Percentiles rank a stretch among this genome's conserved stretches.
Conservation (phyloP, 177 flowering plant species). For the Tripterygium wilfordii region DNA sequence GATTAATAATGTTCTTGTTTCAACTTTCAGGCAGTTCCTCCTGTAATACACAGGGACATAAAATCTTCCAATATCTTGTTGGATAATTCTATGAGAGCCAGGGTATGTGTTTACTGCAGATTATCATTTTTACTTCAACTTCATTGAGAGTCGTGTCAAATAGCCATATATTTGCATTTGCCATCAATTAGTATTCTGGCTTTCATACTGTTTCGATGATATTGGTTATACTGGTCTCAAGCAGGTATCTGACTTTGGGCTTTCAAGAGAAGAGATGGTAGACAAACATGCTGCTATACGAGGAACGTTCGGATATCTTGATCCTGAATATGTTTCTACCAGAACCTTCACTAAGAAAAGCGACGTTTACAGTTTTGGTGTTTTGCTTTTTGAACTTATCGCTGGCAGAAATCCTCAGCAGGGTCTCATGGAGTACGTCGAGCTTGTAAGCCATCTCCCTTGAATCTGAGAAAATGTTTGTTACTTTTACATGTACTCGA, state of each 20-base stretch:
- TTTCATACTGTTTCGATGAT: too few relatives aligned
- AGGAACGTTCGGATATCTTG: slow-evolving; percentile 97
- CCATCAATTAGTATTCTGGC: too few relatives aligned
- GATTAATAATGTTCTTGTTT: not conserved
- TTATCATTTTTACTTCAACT: not conserved
- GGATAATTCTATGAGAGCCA: slow-evolving; percentile 89
- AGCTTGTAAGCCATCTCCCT: slow-evolving; percentile 60
- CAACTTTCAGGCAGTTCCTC: slow-evolving; percentile 95
- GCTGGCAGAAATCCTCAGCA: slow-evolving; percentile 91
- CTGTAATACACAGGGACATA: slow-evolving; percentile 91
- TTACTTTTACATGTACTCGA: too few relatives aligned
- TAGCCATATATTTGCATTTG: too few relatives aligned
- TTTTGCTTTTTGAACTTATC: slow-evolving; percentile 85
- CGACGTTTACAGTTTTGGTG: slow-evolving; percentile 94
- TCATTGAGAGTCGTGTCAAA: too few relatives aligned
- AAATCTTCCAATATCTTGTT: slow-evolving; percentile 91
- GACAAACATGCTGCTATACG: slow-evolving; percentile 54
- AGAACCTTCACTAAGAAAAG: slow-evolving; percentile 87
- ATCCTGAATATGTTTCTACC: slow-evolving; percentile 90
- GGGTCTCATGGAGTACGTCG: slow-evolving; percentile 87
- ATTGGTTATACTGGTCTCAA: slow-evolving; percentile 11
- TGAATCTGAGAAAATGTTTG: not conserved
- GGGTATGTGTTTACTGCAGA: slow-evolving; percentile 43
- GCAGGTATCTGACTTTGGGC: slow-evolving; percentile 98
- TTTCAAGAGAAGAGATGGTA: slow-evolving; percentile 90